A percentile compares a stretch with the other conserved stretches of the same genome.
Conservation (phyloP, 2,329 filamentous ascomycete species). For the Aspergillus hiratsukae region DNA sequence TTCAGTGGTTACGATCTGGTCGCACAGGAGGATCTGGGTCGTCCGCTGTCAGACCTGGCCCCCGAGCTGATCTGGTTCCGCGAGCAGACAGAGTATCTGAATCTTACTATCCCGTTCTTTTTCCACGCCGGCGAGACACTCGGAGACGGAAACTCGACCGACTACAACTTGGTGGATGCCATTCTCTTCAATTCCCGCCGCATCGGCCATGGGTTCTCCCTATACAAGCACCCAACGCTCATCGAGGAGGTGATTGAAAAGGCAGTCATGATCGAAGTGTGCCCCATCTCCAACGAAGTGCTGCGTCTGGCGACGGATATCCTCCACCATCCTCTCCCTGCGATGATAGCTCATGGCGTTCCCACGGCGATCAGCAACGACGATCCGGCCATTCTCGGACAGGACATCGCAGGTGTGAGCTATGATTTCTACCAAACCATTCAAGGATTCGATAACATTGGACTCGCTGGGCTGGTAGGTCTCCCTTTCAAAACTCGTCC, state of each 20-base stretch:
- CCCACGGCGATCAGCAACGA: slow-evolving; percentile 80
- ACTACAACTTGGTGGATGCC: slow-evolving; percentile 82
- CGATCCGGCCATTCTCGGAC: slow-evolving; percentile 81
- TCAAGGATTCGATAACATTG: slow-evolving; percentile 86
- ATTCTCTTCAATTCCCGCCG: slow-evolving; percentile 76
- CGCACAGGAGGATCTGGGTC: slow-evolving; percentile 76
- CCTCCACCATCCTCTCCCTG: slow-evolving; percentile 72
- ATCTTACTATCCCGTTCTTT: slow-evolving; percentile 81
- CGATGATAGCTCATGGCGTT: slow-evolving; percentile 76
- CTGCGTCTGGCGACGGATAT: slow-evolving; percentile 71
- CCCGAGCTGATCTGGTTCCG: slow-evolving; percentile 89
- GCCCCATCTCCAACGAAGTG: slow-evolving; percentile 86
- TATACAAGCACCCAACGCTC: slow-evolving; percentile 84
- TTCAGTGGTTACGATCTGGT: slow-evolving; percentile 85
- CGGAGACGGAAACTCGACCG: slow-evolving; percentile 69
- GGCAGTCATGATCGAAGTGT: slow-evolving; percentile 78
- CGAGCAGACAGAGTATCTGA: slow-evolving; percentile 69
- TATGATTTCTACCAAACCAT: slow-evolving; percentile 92
- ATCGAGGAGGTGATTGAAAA: slow-evolving; percentile 82
- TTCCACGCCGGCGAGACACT: slow-evolving; percentile 92
- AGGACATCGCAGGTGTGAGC: slow-evolving; percentile 73
- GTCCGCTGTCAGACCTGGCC: slow-evolving; percentile 67
- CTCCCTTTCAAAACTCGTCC: background rate
- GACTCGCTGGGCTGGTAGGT: slow-evolving; percentile 73
- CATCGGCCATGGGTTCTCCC: slow-evolving; percentile 80